Evolutionary conservation across 495 filamentous ascomycete genomes (phyloP).

Genomic region (Lasiosphaeriaceae sp.): DNA sequence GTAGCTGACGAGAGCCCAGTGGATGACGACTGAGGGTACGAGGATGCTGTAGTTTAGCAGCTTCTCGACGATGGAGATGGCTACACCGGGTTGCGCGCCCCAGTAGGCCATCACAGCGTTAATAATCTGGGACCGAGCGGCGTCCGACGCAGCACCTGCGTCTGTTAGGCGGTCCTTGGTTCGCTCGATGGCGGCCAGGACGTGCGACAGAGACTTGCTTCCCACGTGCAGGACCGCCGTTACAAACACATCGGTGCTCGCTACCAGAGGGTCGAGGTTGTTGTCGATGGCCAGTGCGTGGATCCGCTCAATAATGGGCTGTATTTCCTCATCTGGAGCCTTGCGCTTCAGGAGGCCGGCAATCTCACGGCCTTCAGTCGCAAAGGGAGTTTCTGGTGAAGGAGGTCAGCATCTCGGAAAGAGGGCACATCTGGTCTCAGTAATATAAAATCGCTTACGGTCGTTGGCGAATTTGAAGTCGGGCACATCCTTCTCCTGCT

Average conservation of each 20-base stretch:
- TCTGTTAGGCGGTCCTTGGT: slow-evolving; percentile 86
- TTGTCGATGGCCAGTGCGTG: slow-evolving; percentile 66
- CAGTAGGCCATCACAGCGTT: slow-evolving; percentile 88
- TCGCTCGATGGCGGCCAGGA: slow-evolving; percentile 91
- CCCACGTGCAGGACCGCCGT: slow-evolving; percentile 90
- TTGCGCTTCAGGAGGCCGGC: slow-evolving; percentile 76
- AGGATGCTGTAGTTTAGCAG: slow-evolving; percentile 96
- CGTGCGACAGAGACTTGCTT: slow-evolving; percentile 91
- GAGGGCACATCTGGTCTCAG: neutral
- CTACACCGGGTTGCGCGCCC: slow-evolving; percentile 87
- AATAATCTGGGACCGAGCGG: slow-evolving; percentile 82
- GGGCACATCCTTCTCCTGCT: slow-evolving; percentile 89
- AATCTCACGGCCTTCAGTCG: slow-evolving; percentile 73
- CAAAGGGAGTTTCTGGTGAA: slow-evolving; percentile 68
- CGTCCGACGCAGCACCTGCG: slow-evolving; percentile 66
- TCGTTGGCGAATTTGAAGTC: slow-evolving; percentile 87
- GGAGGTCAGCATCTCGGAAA: neutral
- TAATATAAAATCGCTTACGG: slow-evolving; percentile 51
- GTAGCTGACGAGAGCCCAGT: slow-evolving; percentile 75
- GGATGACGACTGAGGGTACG: slow-evolving; percentile 72
- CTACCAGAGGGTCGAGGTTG: slow-evolving; percentile 70
- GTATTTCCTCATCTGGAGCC: slow-evolving; percentile 75
- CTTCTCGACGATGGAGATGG: slow-evolving; percentile 92
- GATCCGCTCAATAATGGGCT: slow-evolving; percentile 70
- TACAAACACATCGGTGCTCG: slow-evolving; percentile 87